These are phyloP conservation scores for Pichia nanzhaoensis DNA, from an alignment of 805 yeast genomes.

Conservation along the genomic window DNA sequence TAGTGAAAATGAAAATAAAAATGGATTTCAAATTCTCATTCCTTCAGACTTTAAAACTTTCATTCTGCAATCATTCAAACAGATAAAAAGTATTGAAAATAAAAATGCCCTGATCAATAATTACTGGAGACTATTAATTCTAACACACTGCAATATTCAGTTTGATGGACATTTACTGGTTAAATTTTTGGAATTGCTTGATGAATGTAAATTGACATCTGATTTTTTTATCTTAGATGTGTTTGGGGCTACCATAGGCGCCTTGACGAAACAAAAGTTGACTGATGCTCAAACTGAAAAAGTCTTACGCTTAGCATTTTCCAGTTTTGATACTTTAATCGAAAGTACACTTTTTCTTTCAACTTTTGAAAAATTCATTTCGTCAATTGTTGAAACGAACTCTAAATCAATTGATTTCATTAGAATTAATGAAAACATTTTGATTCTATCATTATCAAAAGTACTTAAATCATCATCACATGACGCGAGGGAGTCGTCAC, in stretches of 20 bases:
- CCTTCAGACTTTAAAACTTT: conserved; percentile 29
- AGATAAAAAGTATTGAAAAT: conserved; percentile 9
- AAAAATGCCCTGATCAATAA: conserved; percentile 28
- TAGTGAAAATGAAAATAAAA: background rate
- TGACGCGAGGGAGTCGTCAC: conserved; percentile 41
- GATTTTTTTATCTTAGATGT: conserved; percentile 35
- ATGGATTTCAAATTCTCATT: conserved; percentile 20
- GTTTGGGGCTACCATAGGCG: conserved; percentile 34
- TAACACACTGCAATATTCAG: conserved; percentile 32
- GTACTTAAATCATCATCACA: conserved; percentile 47
- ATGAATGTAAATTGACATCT: conserved; percentile 1
- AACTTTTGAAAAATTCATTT: conserved; percentile 29
- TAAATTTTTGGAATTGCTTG: conserved; percentile 16
- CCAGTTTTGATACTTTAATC: conserved; percentile 20
- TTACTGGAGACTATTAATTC: conserved; percentile 46
- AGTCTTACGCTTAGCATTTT: conserved; percentile 17
- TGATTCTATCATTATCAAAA: conserved; percentile 22
- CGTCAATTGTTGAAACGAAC: conserved; percentile 1
- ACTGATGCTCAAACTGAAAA: conserved; percentile 13
- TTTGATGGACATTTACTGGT: conserved; percentile 22
- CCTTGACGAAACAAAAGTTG: conserved; percentile 26
- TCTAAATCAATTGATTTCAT: conserved; percentile 8
- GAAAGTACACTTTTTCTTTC: conserved; percentile 34
- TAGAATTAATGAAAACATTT: conserved; percentile 5
- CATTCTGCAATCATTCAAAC: conserved; percentile 24